Conservation (phyloP, 805 yeast genomes). For the Starmera quercuum region DNA sequence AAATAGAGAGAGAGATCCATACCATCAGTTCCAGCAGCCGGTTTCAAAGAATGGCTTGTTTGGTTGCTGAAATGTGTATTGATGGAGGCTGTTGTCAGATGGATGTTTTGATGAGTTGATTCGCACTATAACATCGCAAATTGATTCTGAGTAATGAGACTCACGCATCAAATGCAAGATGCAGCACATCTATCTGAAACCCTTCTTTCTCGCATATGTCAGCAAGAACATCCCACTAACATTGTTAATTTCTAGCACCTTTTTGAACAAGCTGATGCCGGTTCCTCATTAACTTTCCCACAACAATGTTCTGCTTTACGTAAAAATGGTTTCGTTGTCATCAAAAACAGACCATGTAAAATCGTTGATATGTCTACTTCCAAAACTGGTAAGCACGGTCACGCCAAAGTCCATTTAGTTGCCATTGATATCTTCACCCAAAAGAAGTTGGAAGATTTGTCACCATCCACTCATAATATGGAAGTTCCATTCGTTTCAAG, state of each 20-base stretch:
- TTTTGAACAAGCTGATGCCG: slow-evolving; percentile 98
- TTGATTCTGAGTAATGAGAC: too few species aligned
- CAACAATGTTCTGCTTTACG: slow-evolving; percentile 99
- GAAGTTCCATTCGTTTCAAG: slow-evolving; percentile 97
- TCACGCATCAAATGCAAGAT: too few species aligned
- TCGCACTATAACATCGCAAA: too few species aligned
- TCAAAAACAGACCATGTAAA: slow-evolving; percentile 99
- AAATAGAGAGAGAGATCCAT: too few species aligned
- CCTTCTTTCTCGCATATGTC: too few species aligned
- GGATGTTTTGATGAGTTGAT: too few species aligned
- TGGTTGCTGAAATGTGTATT: too few species aligned
- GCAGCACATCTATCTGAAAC: too few species aligned
- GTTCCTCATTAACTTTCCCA: slow-evolving; percentile 98
- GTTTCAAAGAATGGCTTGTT: too few species aligned
- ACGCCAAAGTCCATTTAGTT: slow-evolving; percentile 99
- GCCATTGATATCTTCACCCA: slow-evolving; percentile 98
- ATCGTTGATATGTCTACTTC: slow-evolving; percentile 99
- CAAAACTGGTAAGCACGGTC: slow-evolving; percentile 99
- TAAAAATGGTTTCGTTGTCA: slow-evolving; percentile 98
- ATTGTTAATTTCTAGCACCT: slow-evolving; percentile 62
- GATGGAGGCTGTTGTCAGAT: too few species aligned
- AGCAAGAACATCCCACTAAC: too few species aligned
- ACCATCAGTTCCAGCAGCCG: too few species aligned
- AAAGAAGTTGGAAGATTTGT: slow-evolving; percentile 98
- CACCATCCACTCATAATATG: slow-evolving; percentile 99